These are phyloP conservation scores for Phenoliferia sp. DNA, from an alignment of 1,284 basidiomycete species.

Conservation along the genomic window DNA sequence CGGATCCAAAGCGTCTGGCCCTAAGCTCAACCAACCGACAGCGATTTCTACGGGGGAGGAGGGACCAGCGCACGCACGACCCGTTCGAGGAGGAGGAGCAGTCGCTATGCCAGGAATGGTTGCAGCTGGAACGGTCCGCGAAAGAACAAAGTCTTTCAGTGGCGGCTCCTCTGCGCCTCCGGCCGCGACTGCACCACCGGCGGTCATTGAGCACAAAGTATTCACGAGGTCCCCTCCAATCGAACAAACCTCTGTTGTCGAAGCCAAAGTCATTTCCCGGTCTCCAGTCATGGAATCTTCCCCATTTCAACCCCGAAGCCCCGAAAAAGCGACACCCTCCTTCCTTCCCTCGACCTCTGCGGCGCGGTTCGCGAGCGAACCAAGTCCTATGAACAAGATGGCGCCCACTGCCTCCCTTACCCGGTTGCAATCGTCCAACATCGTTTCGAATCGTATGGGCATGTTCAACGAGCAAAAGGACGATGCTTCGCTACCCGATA, in stretches of 20 bases:
- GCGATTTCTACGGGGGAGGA: background rate
- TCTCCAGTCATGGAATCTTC: background rate
- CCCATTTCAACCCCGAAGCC: background rate
- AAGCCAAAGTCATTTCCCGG: background rate
- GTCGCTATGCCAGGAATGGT: conserved; percentile 12
- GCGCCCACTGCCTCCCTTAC: conserved; percentile 7
- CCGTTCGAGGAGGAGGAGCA: conserved; percentile 3
- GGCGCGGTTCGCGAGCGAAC: background rate
- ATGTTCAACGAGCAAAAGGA: conserved; percentile 6
- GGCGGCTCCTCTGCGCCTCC: too few relatives aligned
- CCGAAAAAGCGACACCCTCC: background rate
- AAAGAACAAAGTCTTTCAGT: background rate
- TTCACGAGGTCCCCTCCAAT: conserved; percentile 4
- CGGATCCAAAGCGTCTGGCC: conserved; percentile 18
- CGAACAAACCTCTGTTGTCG: background rate
- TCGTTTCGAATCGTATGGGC: conserved; percentile 21
- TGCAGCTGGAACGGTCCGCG: background rate
- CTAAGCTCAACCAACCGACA: conserved; percentile 9
- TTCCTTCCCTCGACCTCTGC: background rate
- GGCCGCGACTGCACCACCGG: background rate
- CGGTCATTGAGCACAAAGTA: conserved; percentile 17
- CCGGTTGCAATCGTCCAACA: conserved; percentile 12
- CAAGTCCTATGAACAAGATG: background rate
- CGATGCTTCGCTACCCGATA: background rate
- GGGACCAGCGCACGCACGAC: conserved; percentile 8